Evolutionary conservation across 352 stramenopile species (phyloP).

Genomic region (Globisporangium abappressorium): DNA sequence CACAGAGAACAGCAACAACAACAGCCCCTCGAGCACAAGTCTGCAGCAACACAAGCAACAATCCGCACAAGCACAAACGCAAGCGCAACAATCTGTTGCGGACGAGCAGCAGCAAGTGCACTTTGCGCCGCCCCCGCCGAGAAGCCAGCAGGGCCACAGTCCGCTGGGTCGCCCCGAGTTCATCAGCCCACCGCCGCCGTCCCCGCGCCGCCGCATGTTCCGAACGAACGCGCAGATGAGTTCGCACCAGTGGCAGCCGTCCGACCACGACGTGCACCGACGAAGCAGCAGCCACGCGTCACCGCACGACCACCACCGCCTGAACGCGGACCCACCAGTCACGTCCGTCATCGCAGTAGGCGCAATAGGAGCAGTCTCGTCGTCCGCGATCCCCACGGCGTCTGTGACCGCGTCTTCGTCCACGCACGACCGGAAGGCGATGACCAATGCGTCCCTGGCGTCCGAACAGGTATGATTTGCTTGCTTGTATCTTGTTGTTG

Average conservation of each 20-base stretch:
- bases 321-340: constrained; percentile 3
- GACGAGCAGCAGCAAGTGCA: constrained; percentile 14
- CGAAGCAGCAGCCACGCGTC: constrained; percentile 12
- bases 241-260: constrained; percentile 3
- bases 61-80: neutral
- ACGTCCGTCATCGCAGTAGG: neutral
- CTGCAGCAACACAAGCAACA: constrained; percentile 8
- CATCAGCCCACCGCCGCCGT: constrained; percentile 5
- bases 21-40: neutral
- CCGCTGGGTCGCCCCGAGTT: constrained; percentile 9
- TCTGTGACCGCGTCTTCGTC: constrained; percentile 1
- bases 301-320: constrained; percentile 3
- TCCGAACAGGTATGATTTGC: constrained; percentile 6
- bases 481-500: neutral
- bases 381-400: neutral
- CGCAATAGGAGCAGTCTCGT: neutral
- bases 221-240: constrained; percentile 3
- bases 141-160: constrained; percentile 6
- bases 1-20: constrained; percentile 1
- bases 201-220: constrained; percentile 22
- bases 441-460: constrained; percentile 3
- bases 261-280: constrained; percentile 14
- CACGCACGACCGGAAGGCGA: constrained; percentile 3
- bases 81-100: constrained; percentile 9
- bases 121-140: neutral